Evolutionary conservation across 371 early-diverging fungal species (phyloP).

Genomic region (Apophysomyces sp.): DNA sequence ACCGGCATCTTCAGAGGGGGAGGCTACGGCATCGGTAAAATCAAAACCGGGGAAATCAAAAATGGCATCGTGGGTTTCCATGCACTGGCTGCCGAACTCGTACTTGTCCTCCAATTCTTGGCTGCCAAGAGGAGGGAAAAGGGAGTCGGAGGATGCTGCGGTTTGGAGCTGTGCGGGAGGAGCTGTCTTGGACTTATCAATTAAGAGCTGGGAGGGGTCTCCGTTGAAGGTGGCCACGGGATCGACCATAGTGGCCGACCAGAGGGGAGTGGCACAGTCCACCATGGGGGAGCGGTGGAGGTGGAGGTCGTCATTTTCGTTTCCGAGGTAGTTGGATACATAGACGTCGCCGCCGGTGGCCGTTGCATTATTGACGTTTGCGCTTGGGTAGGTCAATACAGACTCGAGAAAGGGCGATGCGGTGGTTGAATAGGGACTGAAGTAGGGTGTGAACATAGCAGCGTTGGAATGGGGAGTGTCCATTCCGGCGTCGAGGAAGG

Average conservation of each 20-base stretch:
- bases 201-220: slow-evolving; percentile 1
- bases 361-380: not conserved
- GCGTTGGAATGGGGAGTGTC: slow-evolving; percentile 33
- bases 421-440: slow-evolving; percentile 34
- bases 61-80: not conserved
- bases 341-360: slow-evolving; percentile 14
- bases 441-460: slow-evolving; percentile 26
- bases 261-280: not conserved
- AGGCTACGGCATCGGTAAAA: not conserved
- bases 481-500: slow-evolving; percentile 28
- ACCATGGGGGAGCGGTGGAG: not conserved
- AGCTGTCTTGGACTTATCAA: not conserved
- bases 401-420: slow-evolving; percentile 6
- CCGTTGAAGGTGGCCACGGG: not conserved
- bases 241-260: not conserved
- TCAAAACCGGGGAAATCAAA: not conserved
- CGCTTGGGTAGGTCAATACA: not conserved
- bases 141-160: not conserved
- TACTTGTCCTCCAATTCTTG: not conserved
- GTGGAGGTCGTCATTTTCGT: not conserved
- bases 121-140: not conserved
- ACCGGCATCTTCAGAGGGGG: not conserved
- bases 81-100: not conserved
- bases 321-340: slow-evolving; percentile 26
- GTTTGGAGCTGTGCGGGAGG: not conserved